Conservation (phyloP, 139 green algal genomes). For the Chlorella sp. region DNA sequence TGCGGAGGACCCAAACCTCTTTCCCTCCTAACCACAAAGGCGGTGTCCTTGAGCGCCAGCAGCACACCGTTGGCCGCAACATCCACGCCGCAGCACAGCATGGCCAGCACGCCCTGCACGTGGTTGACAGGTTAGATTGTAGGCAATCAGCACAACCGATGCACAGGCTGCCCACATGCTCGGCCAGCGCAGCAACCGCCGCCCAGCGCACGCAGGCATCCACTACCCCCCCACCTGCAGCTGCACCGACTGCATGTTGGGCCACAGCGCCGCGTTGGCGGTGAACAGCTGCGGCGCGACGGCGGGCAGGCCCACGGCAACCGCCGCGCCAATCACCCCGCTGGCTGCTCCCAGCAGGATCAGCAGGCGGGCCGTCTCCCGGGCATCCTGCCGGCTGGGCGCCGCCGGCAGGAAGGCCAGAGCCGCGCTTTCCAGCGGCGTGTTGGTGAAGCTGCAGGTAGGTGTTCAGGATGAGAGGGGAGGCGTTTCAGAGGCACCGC, state of each 20-base stretch:
- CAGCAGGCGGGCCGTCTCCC: slow-evolving; percentile 44
- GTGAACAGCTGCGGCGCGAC: slow-evolving; percentile 58
- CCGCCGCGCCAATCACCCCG: slow-evolving; percentile 38
- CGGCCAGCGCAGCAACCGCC: too few relatives aligned
- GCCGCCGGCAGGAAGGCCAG: slow-evolving; percentile 66
- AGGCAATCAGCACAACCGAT: too few relatives aligned
- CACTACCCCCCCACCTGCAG: too few relatives aligned
- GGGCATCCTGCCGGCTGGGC: not conserved
- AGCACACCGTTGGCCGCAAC: slow-evolving; percentile 65
- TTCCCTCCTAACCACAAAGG: slow-evolving; percentile 38
- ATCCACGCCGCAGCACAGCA: slow-evolving; percentile 71
- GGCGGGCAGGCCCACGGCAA: slow-evolving; percentile 44
- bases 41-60: slow-evolving; percentile 53
- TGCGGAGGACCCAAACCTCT: too few relatives aligned
- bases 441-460: slow-evolving; percentile 53
- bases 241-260: slow-evolving; percentile 54
- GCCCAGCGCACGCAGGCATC: too few relatives aligned
- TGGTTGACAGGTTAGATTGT: too few relatives aligned
- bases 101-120: slow-evolving; percentile 47
- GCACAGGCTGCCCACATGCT: too few relatives aligned
- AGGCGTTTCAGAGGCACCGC: too few relatives aligned
- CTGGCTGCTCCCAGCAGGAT: slow-evolving; percentile 38
- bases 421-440: slow-evolving; percentile 72
- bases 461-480: too few relatives aligned
- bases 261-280: slow-evolving; percentile 62